Evolutionary conservation across 345 rosid species (phyloP).

Genomic region (Hypericum androsaemum): DNA sequence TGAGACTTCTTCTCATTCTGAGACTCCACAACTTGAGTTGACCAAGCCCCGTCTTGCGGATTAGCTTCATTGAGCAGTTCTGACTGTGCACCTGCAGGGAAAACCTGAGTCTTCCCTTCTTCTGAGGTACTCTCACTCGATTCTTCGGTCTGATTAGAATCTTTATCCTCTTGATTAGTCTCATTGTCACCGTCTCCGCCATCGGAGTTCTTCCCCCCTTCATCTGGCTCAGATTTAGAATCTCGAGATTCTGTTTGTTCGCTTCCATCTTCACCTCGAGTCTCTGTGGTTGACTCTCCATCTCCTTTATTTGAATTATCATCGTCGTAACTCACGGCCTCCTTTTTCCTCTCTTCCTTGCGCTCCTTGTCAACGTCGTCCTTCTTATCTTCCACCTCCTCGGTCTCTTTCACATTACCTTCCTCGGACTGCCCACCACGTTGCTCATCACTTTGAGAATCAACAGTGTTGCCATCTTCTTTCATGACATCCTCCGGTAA

Average conservation of each 20-base stretch:
- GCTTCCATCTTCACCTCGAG: conserved; percentile 8
- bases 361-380: neutral
- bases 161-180: conserved; percentile 6
- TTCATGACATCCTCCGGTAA: neutral
- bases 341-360: conserved; percentile 12
- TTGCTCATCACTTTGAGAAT: conserved; percentile 1
- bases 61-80: conserved; percentile 3
- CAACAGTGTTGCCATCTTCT: conserved; percentile 2
- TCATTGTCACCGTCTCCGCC: conserved; percentile 18
- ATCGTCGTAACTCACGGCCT: conserved; percentile 3
- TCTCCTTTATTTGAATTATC: neutral
- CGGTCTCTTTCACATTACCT: conserved; percentile 11
- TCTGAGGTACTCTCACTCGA: conserved; percentile 21
- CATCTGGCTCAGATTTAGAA: conserved; percentile 14
- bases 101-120: conserved; percentile 3
- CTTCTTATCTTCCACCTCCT: neutral
- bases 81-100: conserved; percentile 10
- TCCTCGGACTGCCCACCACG: conserved; percentile 13
- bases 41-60: conserved; percentile 6
- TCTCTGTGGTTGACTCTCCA: neutral
- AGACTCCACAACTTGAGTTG: conserved; percentile 7
- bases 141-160: conserved; percentile 22
- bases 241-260: conserved; percentile 15
- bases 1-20: conserved; percentile 7
- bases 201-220: conserved; percentile 19